Conservation (phyloP, 2,329 filamentous ascomycete genomes). For the Emydomyces testavorans region DNA sequence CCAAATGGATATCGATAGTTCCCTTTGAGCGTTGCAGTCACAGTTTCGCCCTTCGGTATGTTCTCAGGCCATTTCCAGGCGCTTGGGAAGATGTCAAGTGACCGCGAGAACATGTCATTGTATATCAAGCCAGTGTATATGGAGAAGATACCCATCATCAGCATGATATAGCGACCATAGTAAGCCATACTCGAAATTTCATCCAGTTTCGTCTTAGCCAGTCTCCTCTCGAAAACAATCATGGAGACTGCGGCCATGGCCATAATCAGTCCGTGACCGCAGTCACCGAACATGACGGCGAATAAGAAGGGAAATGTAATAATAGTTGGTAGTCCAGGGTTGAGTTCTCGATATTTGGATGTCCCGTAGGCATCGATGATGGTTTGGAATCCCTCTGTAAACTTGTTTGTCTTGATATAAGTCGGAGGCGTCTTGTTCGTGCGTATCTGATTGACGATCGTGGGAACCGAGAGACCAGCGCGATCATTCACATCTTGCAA, state of each 20-base stretch:
- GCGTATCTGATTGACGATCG: constrained; percentile 94
- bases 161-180: constrained; percentile 95
- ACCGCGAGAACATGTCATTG: constrained; percentile 93
- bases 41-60: constrained; percentile 53
- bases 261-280: constrained; percentile 89
- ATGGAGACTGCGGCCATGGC: constrained; percentile 69
- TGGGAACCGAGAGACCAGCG: constrained; percentile 90
- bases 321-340: constrained; percentile 87
- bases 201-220: constrained; percentile 77
- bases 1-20: constrained; percentile 90
- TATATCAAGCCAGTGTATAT: constrained; percentile 96
- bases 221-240: constrained; percentile 90
- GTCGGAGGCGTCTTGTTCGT: constrained; percentile 97
- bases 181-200: constrained; percentile 98
- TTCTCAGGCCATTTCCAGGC: constrained; percentile 74
- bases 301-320: constrained; percentile 99
- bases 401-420: constrained; percentile 96
- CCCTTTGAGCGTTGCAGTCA: constrained; percentile 57
- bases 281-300: constrained; percentile 98
- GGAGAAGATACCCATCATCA: constrained; percentile 96
- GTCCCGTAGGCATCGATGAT: constrained; percentile 98
- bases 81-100: constrained; percentile 75
- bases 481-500: constrained; percentile 94
- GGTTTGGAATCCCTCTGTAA: constrained; percentile 95
- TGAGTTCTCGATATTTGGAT: constrained; percentile 93